Percentiles rank a stretch among this genome's conserved stretches.
phyloP scores from a whole-genome alignment of 2,329 filamentous ascomycete genomes.

The Ascochyta lentis region DNA sequence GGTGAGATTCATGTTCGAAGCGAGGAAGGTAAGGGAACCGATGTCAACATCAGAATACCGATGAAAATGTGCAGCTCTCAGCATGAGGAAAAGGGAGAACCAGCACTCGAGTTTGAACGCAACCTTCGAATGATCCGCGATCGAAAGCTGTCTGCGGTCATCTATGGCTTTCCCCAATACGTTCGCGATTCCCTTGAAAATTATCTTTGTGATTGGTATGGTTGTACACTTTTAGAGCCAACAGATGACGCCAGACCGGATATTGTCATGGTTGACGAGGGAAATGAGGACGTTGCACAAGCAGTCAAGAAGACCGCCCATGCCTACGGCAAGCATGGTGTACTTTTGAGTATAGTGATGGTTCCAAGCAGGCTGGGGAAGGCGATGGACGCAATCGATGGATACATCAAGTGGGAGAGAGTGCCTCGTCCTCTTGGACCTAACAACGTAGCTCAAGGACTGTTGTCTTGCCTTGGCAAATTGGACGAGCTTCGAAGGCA shows the following conservation, averaged over 20 bases:
- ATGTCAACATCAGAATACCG: constrained; percentile 7
- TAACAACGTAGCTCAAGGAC: constrained; percentile 5
- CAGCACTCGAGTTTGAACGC: background rate
- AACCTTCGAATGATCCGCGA: constrained; percentile 1
- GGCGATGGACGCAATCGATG: constrained; percentile 7
- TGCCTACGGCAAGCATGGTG: constrained; percentile 13
- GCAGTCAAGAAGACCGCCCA: constrained; percentile 8
- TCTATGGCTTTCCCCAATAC: constrained; percentile 15
- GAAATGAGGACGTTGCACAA: constrained; percentile 9
- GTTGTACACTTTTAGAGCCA: constrained; percentile 9
- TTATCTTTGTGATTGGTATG: constrained; percentile 18
- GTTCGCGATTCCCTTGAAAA: constrained; percentile 6
- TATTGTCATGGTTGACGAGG: constrained; percentile 22
- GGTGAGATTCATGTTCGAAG: constrained; percentile 27
- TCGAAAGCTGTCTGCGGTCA: constrained; percentile 1
- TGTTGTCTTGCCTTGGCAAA: constrained; percentile 8
- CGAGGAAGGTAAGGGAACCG: constrained; percentile 1
- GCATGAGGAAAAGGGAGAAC: background rate
- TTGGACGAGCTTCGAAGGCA: constrained; percentile 6
- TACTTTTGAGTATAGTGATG: constrained; percentile 20
- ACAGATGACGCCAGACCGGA: constrained; percentile 13
- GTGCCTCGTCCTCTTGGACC: constrained; percentile 16
- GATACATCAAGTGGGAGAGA: constrained; percentile 17
- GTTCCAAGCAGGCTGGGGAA: constrained; percentile 8
- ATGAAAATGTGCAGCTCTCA: background rate